Evolutionary conservation across 2,329 filamentous ascomycete species (phyloP), one percentile per base, ranked within the genome.

Genomic region (Alternaria hordeiaustralica): DNA sequence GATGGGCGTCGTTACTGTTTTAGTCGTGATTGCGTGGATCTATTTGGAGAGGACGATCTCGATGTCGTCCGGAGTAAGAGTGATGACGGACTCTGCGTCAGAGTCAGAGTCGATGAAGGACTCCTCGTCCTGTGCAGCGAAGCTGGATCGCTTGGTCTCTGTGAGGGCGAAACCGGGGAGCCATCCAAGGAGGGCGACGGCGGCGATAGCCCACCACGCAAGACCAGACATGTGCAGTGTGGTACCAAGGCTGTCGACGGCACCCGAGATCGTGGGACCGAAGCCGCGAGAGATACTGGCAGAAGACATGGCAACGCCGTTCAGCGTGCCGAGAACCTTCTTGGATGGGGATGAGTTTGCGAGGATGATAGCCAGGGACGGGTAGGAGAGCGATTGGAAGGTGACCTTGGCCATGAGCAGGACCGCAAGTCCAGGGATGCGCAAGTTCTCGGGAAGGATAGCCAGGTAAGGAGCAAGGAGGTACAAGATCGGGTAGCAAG

Each of bases 321-420:
- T 98, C 79, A 99, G 91, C 0, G 92, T 94, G 3, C 96, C 96
- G 2, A 98, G 88, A 1, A 96, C 92, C 54, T 92, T 87, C 60
- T 91, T 91, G 8, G 91, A 94, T 0, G 94, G 93, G 0, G 94
- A 92, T 15, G 93, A 91, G 79, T 98, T 97, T 63, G 93, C 92
- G 28, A 97, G 87, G 61, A 99, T 88, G 61, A 98, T 96, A 11
- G 91, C 91, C 70, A 94, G 94, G 73, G 92, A 92, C 11, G 96
- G 96, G 80, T 97, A 98, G 0, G 94, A 91, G 81, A 97, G 90
- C 49, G 93, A 94, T 71, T 95, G 90, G 72, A 96, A 94, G 0
- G 93, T 96, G 77, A 96, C 97, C 81, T 97, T 98, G 90, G 92
- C 93, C 69, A 97, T 87, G 11, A 98, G 86, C 23, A 95, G 85